phyloP scores from a whole-genome alignment of 345 rosid genomes.

The Xanthoceras sorbifolium region DNA sequence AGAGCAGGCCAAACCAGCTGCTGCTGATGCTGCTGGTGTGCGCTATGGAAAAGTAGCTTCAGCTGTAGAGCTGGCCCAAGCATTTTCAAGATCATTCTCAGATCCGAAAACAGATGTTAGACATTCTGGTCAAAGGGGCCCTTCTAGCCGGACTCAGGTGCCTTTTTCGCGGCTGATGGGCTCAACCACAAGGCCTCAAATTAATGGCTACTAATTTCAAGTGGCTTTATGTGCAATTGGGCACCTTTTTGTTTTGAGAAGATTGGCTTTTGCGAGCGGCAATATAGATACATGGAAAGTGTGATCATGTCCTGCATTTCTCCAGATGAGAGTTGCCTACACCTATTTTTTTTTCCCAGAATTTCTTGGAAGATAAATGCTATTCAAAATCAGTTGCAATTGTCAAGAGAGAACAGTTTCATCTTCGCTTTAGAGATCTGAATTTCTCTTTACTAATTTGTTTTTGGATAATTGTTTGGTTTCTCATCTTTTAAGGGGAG shows the following conservation, averaged over 20 bases:
- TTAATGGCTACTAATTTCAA: conserved; percentile 60
- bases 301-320: background rate
- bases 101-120: conserved; percentile 46
- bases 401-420: background rate
- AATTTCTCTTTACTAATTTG: background rate
- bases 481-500: conserved; percentile 1
- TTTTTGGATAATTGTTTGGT: background rate
- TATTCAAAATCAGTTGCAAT: conserved; percentile 18
- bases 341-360: background rate
- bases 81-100: conserved; percentile 64
- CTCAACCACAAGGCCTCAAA: conserved; percentile 49
- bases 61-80: conserved; percentile 74
- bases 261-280: background rate
- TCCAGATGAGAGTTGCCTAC: background rate
- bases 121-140: conserved; percentile 34
- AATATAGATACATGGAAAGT: background rate
- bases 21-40: conserved; percentile 47
- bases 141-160: conserved; percentile 46
- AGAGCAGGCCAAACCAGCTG: conserved; percentile 53
- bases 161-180: conserved; percentile 75
- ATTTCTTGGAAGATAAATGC: conserved; percentile 11
- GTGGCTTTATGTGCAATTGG: background rate
- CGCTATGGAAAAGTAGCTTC: conserved; percentile 75
- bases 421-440: background rate
- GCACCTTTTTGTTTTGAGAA: background rate